Conservation (phyloP, 371 early-diverging fungal genomes). For the Funneliformis caledonium region DNA sequence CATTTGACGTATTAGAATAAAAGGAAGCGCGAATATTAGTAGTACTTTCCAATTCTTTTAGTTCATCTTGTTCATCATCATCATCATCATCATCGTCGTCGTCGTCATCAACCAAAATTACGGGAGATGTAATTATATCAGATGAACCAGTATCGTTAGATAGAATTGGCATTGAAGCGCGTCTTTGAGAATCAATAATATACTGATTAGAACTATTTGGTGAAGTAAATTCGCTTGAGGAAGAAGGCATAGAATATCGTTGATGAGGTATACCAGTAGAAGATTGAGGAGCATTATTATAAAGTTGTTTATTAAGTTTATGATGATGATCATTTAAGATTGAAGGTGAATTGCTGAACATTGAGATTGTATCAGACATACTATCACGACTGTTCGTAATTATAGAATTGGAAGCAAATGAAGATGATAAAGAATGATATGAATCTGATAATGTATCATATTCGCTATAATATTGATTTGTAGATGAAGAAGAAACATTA, state of each 20-base stretch:
- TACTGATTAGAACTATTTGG: neutral
- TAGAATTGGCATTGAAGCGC: conserved; percentile 26
- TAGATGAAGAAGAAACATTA: conserved; percentile 11
- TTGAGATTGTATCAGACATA: conserved; percentile 4
- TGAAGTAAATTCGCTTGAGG: neutral
- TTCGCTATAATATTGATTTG: conserved; percentile 1
- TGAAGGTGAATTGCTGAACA: conserved; percentile 17
- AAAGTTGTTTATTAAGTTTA: neutral
- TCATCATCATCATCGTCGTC: neutral
- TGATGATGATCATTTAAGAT: conserved; percentile 1
- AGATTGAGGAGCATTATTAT: neutral
- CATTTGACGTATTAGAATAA: neutral
- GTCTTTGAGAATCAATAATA: neutral
- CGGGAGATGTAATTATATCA: neutral
- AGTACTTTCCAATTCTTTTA: neutral
- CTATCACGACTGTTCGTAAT: conserved; percentile 15
- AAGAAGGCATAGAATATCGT: conserved; percentile 31
- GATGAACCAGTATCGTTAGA: neutral
- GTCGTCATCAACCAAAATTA: neutral
- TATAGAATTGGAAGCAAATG: neutral
- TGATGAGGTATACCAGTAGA: neutral
- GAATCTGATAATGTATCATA: conserved; percentile 26
- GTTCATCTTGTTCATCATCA: neutral
- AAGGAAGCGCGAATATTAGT: neutral
- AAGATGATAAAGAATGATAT: conserved; percentile 6